phyloP scores from a whole-genome alignment of 2,329 filamentous ascomycete genomes.

The Cytospora piceae region DNA sequence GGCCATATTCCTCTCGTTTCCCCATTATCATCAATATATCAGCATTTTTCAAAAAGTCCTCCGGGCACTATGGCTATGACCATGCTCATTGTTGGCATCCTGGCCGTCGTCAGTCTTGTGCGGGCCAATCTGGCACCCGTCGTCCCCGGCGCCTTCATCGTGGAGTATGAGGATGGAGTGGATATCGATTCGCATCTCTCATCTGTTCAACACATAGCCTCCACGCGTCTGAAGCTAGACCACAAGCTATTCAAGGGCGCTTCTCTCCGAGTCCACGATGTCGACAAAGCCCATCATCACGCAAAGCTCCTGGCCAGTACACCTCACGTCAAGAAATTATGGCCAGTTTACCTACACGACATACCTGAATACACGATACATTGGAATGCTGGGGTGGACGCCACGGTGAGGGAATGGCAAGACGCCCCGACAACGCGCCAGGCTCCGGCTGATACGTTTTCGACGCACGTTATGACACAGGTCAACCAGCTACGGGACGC shows the following conservation, averaged over 20 bases:
- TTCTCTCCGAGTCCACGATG: slow-evolving; percentile 56
- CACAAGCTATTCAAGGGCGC: slow-evolving; percentile 58
- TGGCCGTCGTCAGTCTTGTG: slow-evolving; percentile 13
- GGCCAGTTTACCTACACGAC: slow-evolving; percentile 50
- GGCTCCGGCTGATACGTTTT: slow-evolving; percentile 45
- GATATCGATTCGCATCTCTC: slow-evolving; percentile 47
- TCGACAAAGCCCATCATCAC: slow-evolving; percentile 48
- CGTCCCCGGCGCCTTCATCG: slow-evolving; percentile 54
- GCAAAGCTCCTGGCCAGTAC: slow-evolving; percentile 47
- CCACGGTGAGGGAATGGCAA: slow-evolving; percentile 32
- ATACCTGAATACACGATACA: slow-evolving; percentile 50
- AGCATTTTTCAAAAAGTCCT: no score
- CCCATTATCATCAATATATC: no score
- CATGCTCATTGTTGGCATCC: slow-evolving; percentile 15
- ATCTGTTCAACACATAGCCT: slow-evolving; percentile 45
- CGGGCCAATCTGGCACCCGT: slow-evolving; percentile 33
- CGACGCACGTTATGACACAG: slow-evolving; percentile 61
- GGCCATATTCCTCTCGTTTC: no score
- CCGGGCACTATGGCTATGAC: not conserved
- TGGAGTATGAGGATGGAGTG: slow-evolving; percentile 56
- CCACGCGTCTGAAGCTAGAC: slow-evolving; percentile 52
- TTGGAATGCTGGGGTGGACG: slow-evolving; percentile 43
- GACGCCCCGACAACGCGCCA: slow-evolving; percentile 40
- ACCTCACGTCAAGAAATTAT: slow-evolving; percentile 53
- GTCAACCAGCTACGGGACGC: slow-evolving; percentile 55